Conservation (phyloP, 2,329 filamentous ascomycete species). For the Lachnellula hyalina region DNA sequence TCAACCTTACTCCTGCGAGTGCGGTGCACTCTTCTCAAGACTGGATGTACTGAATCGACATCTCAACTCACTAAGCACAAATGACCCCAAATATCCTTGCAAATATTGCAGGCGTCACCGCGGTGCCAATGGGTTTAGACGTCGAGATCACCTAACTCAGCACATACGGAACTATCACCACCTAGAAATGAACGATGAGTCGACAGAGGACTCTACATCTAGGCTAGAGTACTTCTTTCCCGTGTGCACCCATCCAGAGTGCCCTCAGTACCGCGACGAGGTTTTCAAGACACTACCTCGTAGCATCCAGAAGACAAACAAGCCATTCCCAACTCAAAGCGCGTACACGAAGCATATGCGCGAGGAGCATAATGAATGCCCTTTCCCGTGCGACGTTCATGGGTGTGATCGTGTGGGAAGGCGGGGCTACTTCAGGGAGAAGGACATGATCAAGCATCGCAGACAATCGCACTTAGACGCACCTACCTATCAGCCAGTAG, state of each 20-base stretch:
- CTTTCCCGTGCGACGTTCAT: conserved; percentile 30
- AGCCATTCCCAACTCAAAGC: conserved; percentile 16
- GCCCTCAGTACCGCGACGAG: conserved; percentile 7
- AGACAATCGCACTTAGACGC: conserved; percentile 5
- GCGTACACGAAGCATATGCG: conserved; percentile 35
- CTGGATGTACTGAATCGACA: conserved; percentile 28
- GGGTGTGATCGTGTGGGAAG: conserved; percentile 26
- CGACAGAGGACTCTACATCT: neutral
- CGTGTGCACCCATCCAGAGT: conserved; percentile 9
- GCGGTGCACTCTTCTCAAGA: conserved; percentile 27
- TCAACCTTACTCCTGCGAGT: conserved; percentile 18
- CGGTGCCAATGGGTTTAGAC: conserved; percentile 32
- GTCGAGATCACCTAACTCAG: conserved; percentile 35
- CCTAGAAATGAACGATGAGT: conserved; percentile 17
- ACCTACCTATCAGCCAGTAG: neutral
- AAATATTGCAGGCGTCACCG: conserved; percentile 30
- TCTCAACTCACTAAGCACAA: conserved; percentile 16
- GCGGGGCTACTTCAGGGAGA: conserved; percentile 19
- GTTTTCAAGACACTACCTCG: conserved; percentile 8
- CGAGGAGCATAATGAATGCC: conserved; percentile 31
- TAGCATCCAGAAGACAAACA: neutral
- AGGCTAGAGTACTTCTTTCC: conserved; percentile 4
- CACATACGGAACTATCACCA: conserved; percentile 36
- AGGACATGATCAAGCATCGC: conserved; percentile 17
- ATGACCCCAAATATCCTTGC: conserved; percentile 27